Percentiles rank a stretch among this genome's conserved stretches.
Evolutionary conservation across 192 early-diverging fungal genomes (phyloP).

Genomic region (Umbelopsis sp.): DNA sequence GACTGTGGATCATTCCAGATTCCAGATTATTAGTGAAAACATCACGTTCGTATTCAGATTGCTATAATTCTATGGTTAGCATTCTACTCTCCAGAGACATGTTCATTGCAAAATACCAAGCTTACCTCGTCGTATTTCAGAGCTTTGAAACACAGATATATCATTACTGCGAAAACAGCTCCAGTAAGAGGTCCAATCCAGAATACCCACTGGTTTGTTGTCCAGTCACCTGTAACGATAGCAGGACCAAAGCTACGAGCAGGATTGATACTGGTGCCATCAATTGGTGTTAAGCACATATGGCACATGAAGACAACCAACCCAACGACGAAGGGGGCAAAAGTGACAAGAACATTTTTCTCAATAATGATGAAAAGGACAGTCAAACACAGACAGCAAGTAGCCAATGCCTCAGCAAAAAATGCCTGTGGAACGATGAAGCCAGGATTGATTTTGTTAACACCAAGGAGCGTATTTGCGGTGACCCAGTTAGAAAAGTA

Average conservation of each 20-base stretch:
- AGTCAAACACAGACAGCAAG: neutral
- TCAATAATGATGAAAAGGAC: slow-evolving; percentile 27
- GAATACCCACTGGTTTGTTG: slow-evolving; percentile 63
- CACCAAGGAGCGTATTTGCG: slow-evolving; percentile 27
- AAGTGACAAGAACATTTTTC: slow-evolving; percentile 1
- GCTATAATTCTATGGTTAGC: neutral
- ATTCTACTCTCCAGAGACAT: neutral
- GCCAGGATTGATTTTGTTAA: slow-evolving; percentile 36
- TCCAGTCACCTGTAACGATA: slow-evolving; percentile 47
- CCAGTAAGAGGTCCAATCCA: slow-evolving; percentile 61
- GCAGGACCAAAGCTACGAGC: slow-evolving; percentile 65
- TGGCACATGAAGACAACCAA: slow-evolving; percentile 19
- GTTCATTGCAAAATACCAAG: neutral
- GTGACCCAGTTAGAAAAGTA: slow-evolving; percentile 36
- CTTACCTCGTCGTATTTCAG: slow-evolving; percentile 7
- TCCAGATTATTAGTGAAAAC: neutral
- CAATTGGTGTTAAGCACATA: slow-evolving; percentile 25
- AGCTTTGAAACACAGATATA: slow-evolving; percentile 6
- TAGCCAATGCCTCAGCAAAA: slow-evolving; percentile 22
- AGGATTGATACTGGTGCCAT: slow-evolving; percentile 64
- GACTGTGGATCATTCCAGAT: neutral
- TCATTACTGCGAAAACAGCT: slow-evolving; percentile 36
- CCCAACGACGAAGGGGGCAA: slow-evolving; percentile 20
- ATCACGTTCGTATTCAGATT: slow-evolving; percentile 3
- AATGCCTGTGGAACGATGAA: slow-evolving; percentile 18